phyloP scores from a whole-genome alignment of 2,329 filamentous ascomycete species.

The Grosmannia huntii region DNA sequence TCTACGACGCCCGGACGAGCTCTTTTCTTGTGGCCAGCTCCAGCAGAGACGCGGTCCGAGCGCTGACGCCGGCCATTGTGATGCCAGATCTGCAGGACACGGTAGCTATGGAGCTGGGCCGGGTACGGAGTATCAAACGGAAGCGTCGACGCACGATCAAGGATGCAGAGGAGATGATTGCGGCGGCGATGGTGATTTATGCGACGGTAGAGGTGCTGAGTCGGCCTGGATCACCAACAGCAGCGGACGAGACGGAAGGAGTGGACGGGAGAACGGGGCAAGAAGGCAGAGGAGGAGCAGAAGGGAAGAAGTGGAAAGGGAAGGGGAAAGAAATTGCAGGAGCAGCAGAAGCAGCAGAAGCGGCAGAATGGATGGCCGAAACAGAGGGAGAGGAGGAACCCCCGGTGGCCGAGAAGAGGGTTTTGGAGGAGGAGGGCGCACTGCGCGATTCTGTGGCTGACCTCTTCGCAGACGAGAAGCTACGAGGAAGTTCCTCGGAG shows the following conservation, averaged over 20 bases:
- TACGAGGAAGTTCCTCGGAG: constrained; percentile 18
- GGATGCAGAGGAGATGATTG: constrained; percentile 38
- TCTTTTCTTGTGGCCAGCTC: too few relatives aligned
- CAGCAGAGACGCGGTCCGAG: constrained; percentile 21
- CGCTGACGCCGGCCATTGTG: constrained; percentile 34
- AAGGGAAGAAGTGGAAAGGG: background rate
- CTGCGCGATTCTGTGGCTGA: constrained; percentile 38
- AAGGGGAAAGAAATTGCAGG: too few relatives aligned
- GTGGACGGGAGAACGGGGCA: constrained; percentile 11
- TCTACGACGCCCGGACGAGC: background rate
- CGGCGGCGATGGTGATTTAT: constrained; percentile 40
- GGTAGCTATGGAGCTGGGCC: constrained; percentile 25
- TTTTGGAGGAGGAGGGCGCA: constrained; percentile 23
- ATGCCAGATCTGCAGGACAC: constrained; percentile 29
- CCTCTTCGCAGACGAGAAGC: constrained; percentile 38
- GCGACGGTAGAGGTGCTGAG: constrained; percentile 36
- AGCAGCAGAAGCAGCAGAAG: background rate
- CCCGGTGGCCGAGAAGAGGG: constrained; percentile 15
- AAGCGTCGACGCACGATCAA: constrained; percentile 31
- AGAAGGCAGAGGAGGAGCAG: background rate
- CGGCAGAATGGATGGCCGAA: background rate
- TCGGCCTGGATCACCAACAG: constrained; percentile 23
- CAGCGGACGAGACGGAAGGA: constrained; percentile 8
- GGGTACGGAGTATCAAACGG: constrained; percentile 30
- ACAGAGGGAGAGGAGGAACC: constrained; percentile 4